Evolutionary conservation across 352 stramenopile species (phyloP), one percentile per base, ranked within the genome.

Genomic region (Phytophthora niederhauseri): DNA sequence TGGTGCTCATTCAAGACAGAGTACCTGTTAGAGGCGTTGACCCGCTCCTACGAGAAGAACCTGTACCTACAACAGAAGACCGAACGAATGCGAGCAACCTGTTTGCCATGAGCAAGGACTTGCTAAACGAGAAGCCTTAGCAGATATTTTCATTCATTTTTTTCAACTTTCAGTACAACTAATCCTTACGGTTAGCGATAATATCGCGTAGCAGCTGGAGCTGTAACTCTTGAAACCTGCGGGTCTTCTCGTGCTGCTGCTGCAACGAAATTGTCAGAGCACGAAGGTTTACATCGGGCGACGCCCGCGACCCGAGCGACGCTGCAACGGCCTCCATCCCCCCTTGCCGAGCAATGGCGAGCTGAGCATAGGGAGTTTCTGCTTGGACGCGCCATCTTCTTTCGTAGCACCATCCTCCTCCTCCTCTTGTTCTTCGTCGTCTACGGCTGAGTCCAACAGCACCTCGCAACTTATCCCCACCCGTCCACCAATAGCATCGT

Each of bases 391-490:
- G 38, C 4, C 12, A n/a, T 46, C 38, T 6, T 46, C 15, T 8
- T 19, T 46, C 38, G 38, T 7, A 12, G 19, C 38, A 7, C 38
- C 12, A n/a, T 12, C 38, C 3, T 46, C 12, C 12, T 46, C 38
- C 14, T 20, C 38, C 38, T 46, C 36, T 12, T 11, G 1, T 2
- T 57, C 58, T 1, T 57, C 58, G 6, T 51, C 31, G 14, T 57
- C 58, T 3, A 50, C 11, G 3, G 19, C 14, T 8, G 45, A 51
- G 34, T 56, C 31, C 46, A 57, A 8, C 17, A 57, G 48, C 6
- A 64, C 58, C 19, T 64, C 58, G 6, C 58, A 31, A 5, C 58
- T 57, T 49, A 52, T 49, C 7, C 58, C 46, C 3, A 64, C 58
- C 8, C 48, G n/a, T 3, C 46, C 45, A 17, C 28, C 46, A 57